Base-by-base conservation (phyloP, 2,329 filamentous ascomycete genomes). In the Aplosporella prunicola region DNA sequence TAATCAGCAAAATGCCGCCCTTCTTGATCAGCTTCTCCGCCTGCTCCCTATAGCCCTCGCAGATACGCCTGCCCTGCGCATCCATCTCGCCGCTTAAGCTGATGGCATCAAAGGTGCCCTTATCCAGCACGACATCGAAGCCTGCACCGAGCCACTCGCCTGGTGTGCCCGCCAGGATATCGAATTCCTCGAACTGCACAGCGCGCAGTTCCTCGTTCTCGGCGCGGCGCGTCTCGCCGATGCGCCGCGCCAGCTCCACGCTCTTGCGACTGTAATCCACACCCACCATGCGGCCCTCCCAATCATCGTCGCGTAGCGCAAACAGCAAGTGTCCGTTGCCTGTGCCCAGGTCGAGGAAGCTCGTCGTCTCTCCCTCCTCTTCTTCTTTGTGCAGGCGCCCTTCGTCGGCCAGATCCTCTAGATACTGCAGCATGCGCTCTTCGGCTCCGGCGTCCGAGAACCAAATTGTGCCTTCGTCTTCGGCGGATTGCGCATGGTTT, bases 41-140 rank as follows among this genome's bases (percentile, higher is more conserved):
- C 35, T 76, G 74, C 31, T 71, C 69, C 32, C 75, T 72, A 63
- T 98, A 98, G 3, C 71, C 70, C 57, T 93, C 84, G 55, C 78
- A 82, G 9, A 82, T 68, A 37, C 81, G 72, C 24, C 74, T 64
- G 1, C 72, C 78, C 10, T 58, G 55, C 9, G 46, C 53, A 35
- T 62, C 62, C n/a, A 49, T 54, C 46, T 78, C 76, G 40, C 69
- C 68, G 36, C 71, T 75, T n/a, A 96, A 66, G 33, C 79, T 87
- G 22, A 98, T 82, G 9, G 91, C 91, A 66, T 98, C 91, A 57
- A 96, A 98, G 1, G 91, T 98, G 29, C 91, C 91, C 64, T 98
- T 98, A 62, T 98, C 91, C n/a, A 95, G 72, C 0, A 95, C 80
- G 0, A 95, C 76, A 60, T 96, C 87, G 65, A 88, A 96, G 1